Base-by-base conservation (phyloP, 257 asterid genomes). In the Cinchona pubescens region DNA sequence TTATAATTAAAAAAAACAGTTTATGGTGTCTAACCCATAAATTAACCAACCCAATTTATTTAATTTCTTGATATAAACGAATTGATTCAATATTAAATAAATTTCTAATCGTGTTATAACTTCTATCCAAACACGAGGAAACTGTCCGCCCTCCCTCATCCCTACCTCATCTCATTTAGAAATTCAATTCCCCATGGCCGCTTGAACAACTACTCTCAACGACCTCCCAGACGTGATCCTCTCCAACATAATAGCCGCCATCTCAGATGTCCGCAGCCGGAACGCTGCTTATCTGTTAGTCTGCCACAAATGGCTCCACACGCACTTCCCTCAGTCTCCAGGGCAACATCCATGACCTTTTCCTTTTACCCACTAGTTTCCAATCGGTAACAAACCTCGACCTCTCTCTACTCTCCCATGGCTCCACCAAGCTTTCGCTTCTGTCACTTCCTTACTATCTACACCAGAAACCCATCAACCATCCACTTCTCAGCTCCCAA, bases 391-490 rank as follows among this genome's bases (percentile, higher is more conserved):
- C 91, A 71, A 75, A 84, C 61, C 95, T 94, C 84, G 97, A 94
- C 83, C 84, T 94, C 78, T 94, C 97, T 0, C 85, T 90, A 29
- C 85, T 94, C 82, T 94, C 98, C 5, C 97, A 97, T 0, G 92
- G 97, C 96, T 94, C 76, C 86, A 85, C 72, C 87, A 64, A 21
- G 86, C 95, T 60, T 94, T 92, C 83, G 96, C 98, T 9, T 29
- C 82, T 0, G 37, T 89, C 75, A 46, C 78, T 63, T 87, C 96
- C 25, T 84, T 94, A 85, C 87, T 23, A 34, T 94, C 79, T 94
- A 90, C 49, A 91, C 92, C 13, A 81, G 96, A 7, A 82, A 88
- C 80, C 83, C 86, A 0, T 74, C 78, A 2, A 82, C 87, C 14
- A 80, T 92, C 13, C 86, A 82, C 75, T 80, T 87, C 18, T 42